Evolutionary conservation across 2,329 filamentous ascomycete species (phyloP).

Genomic region (Harringtonia aguacate): DNA sequence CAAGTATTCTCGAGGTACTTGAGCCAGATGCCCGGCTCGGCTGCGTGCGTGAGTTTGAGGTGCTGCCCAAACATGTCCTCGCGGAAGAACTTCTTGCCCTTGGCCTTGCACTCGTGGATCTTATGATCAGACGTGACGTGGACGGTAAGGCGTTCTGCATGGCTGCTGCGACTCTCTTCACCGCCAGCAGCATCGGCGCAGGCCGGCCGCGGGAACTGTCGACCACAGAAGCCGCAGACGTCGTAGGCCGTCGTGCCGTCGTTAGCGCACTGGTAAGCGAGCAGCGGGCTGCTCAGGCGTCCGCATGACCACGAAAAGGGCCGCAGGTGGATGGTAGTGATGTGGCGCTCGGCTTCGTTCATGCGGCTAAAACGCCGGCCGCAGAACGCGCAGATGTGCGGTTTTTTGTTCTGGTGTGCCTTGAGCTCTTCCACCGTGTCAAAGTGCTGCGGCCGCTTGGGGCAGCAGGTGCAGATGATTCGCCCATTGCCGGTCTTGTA

Average conservation of each 20-base stretch:
- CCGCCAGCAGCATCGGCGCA: not conserved
- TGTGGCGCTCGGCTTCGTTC: conserved; percentile 14
- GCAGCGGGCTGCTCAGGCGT: conserved; percentile 6
- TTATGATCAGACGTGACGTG: conserved; percentile 12
- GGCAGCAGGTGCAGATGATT: conserved; percentile 11
- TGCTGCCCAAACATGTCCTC: conserved; percentile 15
- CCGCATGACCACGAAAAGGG: conserved; percentile 13
- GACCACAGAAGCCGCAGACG: conserved; percentile 12
- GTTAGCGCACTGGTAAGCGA: conserved; percentile 9
- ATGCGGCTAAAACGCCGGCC: conserved; percentile 12
- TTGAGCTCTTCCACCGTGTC: conserved; percentile 10
- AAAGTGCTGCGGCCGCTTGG: conserved; percentile 11
- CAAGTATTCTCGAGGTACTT: conserved; percentile 13
- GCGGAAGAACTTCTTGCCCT: conserved; percentile 12
- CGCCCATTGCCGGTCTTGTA: not conserved
- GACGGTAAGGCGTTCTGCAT: not conserved
- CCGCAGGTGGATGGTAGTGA: conserved; percentile 12
- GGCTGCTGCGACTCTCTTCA: not conserved
- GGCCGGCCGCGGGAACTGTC: conserved; percentile 6
- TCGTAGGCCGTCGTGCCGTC: conserved; percentile 6
- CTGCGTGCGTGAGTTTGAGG: conserved; percentile 12
- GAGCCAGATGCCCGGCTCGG: conserved; percentile 13
- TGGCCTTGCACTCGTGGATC: conserved; percentile 11
- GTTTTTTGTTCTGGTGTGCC: conserved; percentile 11
- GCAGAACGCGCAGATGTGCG: conserved; percentile 14